These are phyloP conservation scores for Loxodes magnus DNA, from an alignment of 73 alveolate species.

Conservation along the genomic window DNA sequence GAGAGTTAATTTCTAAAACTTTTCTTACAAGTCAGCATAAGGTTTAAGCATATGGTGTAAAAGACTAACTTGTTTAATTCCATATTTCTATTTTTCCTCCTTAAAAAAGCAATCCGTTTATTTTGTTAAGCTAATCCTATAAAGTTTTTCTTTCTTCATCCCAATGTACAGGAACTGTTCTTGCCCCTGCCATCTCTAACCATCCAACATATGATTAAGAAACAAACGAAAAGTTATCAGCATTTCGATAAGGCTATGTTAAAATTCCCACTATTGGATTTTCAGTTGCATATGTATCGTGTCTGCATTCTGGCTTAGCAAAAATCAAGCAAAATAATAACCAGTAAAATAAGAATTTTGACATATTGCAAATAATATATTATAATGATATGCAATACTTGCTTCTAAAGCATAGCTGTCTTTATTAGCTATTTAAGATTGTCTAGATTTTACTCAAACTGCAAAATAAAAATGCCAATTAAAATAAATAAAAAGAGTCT, in stretches of 20 bases:
- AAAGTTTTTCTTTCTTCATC: conserved; percentile 16
- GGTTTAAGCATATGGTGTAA: conserved; percentile 16
- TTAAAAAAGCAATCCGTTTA: conserved; percentile 47
- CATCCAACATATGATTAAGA: conserved; percentile 2
- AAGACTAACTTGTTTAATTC: neutral
- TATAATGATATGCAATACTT: too few relatives aligned
- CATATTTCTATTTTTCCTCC: conserved; percentile 31
- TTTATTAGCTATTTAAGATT: too few relatives aligned
- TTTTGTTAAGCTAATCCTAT: conserved; percentile 7
- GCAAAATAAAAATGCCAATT: too few relatives aligned
- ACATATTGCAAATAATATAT: too few relatives aligned
- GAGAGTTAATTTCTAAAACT: conserved; percentile 23
- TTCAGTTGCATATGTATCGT: neutral
- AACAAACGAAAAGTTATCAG: neutral
- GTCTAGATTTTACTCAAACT: too few relatives aligned
- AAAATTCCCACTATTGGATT: neutral
- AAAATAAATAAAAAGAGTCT: too few relatives aligned
- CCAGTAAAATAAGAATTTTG: too few relatives aligned
- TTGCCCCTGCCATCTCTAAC: conserved; percentile 25
- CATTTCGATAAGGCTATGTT: neutral
- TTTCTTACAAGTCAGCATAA: conserved; percentile 11
- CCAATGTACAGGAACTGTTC: conserved; percentile 18
- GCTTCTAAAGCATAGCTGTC: too few relatives aligned
- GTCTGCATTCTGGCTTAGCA: too few relatives aligned
- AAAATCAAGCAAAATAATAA: too few relatives aligned